Base-by-base conservation (phyloP, 331 rosid species). In the Erythrophleum ivorense region DNA sequence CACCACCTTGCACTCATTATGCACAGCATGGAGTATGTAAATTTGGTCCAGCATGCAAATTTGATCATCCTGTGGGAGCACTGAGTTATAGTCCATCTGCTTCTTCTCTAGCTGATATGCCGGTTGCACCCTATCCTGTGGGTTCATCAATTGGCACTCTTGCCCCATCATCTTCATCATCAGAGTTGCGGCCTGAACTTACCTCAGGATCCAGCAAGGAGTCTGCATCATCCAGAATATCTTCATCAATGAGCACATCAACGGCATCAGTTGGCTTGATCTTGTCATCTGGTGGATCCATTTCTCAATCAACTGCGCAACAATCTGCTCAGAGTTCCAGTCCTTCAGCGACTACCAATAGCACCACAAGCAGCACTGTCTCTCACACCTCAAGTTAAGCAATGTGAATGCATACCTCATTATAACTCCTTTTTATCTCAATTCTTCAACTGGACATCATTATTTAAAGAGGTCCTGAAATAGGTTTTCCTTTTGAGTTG, bases 11-110 rank as follows among this genome's bases (percentile, higher is more conserved):
- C 81, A 86, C 91, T 88, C 98, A 94, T 91, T 97, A 87, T 87
- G 83, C 91, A 38, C 98, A 96, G 83, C 92, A 86, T 49, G 99
- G 99, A 78, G 93, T 81, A 63, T 97, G 99, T 79, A 96, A 92
- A 85, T 96, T 92, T 48, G 99, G 99, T 48, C 58, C 88, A 14
- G 92, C 94, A 46, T 96, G 99, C 90, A 97, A 81, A 89, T 97
- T 90, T 24, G 97, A 94, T 83, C 99, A 97, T 85, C 88, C 98
- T 45, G 57, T 90, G 81, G 92, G 85, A 83, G 82, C 95, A 73
- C 57, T 92, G 73, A 91, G 91, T 88, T 91, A 94, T 73, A 94
- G 97, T 84, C 95, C 97, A 79, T 93, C 97, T 55, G 91, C 97
- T 38, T 92, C 95, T 67, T 94, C 99, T 76, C 90, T 94, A 67